phyloP scores from a whole-genome alignment of 805 yeast species.

The Suhomyces pyralidae region DNA sequence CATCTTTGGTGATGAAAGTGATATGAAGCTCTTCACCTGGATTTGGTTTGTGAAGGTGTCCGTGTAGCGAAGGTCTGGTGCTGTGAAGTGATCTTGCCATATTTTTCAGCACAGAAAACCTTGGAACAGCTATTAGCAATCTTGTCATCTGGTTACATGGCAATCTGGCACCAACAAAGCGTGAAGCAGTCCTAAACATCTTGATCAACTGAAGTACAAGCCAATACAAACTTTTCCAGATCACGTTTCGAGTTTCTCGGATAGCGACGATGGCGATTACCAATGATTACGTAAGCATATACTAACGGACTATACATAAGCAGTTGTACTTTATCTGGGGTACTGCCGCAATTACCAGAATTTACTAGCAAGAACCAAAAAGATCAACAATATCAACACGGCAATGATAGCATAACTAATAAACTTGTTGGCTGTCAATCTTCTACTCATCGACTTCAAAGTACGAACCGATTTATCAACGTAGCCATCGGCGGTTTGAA shows the following conservation, averaged over 20 bases:
- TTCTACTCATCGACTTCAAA: slow-evolving; percentile 83
- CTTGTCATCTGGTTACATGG: not conserved
- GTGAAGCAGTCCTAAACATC: not conserved
- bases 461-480: slow-evolving; percentile 89
- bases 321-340: not conserved
- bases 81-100: slow-evolving; percentile 17
- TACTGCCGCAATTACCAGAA: slow-evolving; percentile 45
- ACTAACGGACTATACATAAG: not conserved
- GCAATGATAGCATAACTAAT: slow-evolving; percentile 90
- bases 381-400: slow-evolving; percentile 73
- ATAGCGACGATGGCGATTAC: not conserved
- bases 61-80: slow-evolving; percentile 49
- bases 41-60: slow-evolving; percentile 85
- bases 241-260: not conserved
- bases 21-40: slow-evolving; percentile 85
- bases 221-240: not conserved
- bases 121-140: not conserved
- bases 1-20: slow-evolving; percentile 90
- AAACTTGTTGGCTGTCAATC: slow-evolving; percentile 87
- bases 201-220: not conserved
- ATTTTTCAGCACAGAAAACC: not conserved
- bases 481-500: slow-evolving; percentile 86
- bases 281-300: not conserved
- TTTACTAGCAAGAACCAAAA: slow-evolving; percentile 81
- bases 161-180: not conserved